Percentiles rank a stretch among this genome's conserved stretches.
phyloP scores from a whole-genome alignment of 2,329 filamentous ascomycete genomes.

The Cladosporium sp. region DNA sequence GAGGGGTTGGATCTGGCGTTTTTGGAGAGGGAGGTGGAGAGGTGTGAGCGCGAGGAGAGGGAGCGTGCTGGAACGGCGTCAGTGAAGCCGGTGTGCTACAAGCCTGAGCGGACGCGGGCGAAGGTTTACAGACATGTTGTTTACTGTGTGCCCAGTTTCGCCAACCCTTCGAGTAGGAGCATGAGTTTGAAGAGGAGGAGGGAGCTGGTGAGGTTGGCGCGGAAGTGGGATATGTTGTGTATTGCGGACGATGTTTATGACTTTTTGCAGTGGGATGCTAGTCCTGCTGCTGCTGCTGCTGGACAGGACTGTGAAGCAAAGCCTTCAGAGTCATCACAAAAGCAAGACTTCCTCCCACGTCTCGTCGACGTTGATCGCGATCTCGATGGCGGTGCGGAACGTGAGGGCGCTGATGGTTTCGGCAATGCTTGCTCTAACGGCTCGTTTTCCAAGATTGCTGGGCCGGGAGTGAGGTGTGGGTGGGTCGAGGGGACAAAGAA shows the following conservation, averaged over 20 bases:
- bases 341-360: constrained; percentile 57
- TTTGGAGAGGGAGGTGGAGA: constrained; percentile 48
- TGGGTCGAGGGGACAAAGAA: constrained; percentile 74
- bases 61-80: constrained; percentile 3
- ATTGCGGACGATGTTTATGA: constrained; percentile 93
- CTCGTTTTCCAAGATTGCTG: constrained; percentile 83
- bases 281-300: constrained; percentile 6
- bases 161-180: constrained; percentile 81
- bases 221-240: constrained; percentile 75
- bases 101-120: constrained; percentile 55
- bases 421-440: constrained; percentile 83
- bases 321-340: not conserved
- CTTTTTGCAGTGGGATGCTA: constrained; percentile 71
- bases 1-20: constrained; percentile 69
- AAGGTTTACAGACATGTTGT: constrained; percentile 86
- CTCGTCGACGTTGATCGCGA: constrained; percentile 73
- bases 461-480: constrained; percentile 77
- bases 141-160: constrained; percentile 82
- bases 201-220: constrained; percentile 68
- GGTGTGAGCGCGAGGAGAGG: constrained; percentile 43
- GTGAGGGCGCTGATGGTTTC: constrained; percentile 54
- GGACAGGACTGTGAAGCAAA: not conserved
- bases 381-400: constrained; percentile 54
- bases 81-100: constrained; percentile 36
- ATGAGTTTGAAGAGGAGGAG: constrained; percentile 67